Evolutionary conservation across 495 filamentous ascomycete species (phyloP), one percentile per base, ranked within the genome.

Genomic region (Penicillium lividum): DNA sequence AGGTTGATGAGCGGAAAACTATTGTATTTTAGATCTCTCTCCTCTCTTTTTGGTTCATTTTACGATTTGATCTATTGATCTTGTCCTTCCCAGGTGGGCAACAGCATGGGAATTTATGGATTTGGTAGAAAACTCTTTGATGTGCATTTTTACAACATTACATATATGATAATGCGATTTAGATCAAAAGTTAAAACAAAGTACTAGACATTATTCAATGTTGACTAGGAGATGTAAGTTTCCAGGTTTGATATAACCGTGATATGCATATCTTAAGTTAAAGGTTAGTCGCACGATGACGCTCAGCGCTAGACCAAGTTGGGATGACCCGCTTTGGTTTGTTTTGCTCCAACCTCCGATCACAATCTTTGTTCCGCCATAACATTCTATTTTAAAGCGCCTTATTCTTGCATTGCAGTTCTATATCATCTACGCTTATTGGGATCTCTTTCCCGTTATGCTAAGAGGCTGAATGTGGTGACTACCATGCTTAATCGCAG

Each of bases 11-110:
- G 69, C 66, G 68, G 61, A 62, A 67, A 68, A 59, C 40, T 61
- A 36, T 55, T 74, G 60, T 68, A 64, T 66, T 69, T 56, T 74
- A 74, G 66, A 75, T 75, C 66, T 68, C 70, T 77, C 75, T 72
- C 70, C 73, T 67, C 73, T 73, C 67, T 63, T 54, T 49, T 55
- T 56, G 56, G 66, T 58, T 68, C 31, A 58, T 49, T 53, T 60
- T 53, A 48, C 57, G 40, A 52, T 63, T 53, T 58, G 47, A 50
- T 56, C 47, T 66, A 34, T 58, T 56, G 60, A 49, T 58, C 59
- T 54, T 66, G 50, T 65, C 55, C 64, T 61, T 65, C 15, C 38
- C 15, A 40, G 38, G 13, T 40, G 38, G 68, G 63, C 62, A 70
- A 70, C 58, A 64, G 69, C 68, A 75, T 72, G 72, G 68, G 67